Evolutionary conservation across 768 basidiomycete species (phyloP), one percentile per base, ranked within the genome.

Genomic region (Agaricus bisporus): DNA sequence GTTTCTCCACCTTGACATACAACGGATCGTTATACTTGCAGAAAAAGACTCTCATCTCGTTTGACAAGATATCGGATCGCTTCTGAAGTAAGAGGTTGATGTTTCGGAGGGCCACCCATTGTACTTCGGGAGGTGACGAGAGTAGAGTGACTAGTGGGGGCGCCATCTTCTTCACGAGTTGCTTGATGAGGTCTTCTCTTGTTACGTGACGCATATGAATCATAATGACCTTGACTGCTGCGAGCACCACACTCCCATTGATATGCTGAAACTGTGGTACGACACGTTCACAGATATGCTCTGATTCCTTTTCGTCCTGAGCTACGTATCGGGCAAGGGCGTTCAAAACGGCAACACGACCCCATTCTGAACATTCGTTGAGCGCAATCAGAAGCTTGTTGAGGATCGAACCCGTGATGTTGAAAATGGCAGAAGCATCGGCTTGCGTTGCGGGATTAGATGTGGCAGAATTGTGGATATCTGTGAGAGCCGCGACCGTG

Each of bases 1-100:
- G 72, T 70, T 99, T 98, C 69, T 98, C 97, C 49, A 98, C 82
- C 69, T 99, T 99, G 67, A 98, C 95, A 63, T 98, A 99, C n/a
- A 95, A 73, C 5, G 95, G 95, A 64, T 99, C 95, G 64, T 98
- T 98, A 72, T 99, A 98, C 69, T 99, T 99, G 83, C 95, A 98
- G 77, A 98, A 99, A 68, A 99, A 99, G 17, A 99, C 97, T 42
- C 95, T 81, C 91, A 99, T 95, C 69, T 99, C 95, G 69, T 90
- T 97, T 6, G 87, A 82, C 8, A 99, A 80, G 55, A 97, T 77
- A 58, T 94, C 93, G 2, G 91, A 72, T 4, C 92, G 85, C 64
- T 95, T 95, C 69, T 99, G 95, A 2, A 99, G 82, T 25, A 99
- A 78, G 26, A 99, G 82, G 63, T 98, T 98, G 73, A 98, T 93